phyloP scores from a whole-genome alignment of 2,329 filamentous ascomycete species.

The Didymella sp. region DNA sequence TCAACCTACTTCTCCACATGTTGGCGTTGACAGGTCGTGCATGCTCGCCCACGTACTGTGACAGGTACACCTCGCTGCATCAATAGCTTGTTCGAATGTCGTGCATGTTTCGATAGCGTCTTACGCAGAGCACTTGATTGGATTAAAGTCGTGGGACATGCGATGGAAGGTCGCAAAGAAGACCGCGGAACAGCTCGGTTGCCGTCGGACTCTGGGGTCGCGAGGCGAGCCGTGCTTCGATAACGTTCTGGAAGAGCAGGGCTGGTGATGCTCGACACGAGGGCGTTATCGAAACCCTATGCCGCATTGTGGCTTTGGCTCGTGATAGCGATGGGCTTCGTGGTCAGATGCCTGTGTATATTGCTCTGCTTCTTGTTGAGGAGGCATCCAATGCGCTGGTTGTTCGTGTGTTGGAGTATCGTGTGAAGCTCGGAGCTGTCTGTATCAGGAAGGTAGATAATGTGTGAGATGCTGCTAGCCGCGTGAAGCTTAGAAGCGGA shows the following conservation, averaged over 20 bases:
- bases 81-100: constrained; percentile 29
- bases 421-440: constrained; percentile 14
- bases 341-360: constrained; percentile 8
- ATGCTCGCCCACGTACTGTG: constrained; percentile 17
- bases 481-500: constrained; percentile 11
- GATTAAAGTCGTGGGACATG: constrained; percentile 29
- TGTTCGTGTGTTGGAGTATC: constrained; percentile 5
- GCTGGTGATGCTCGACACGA: constrained; percentile 6
- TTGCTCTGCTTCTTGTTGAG: constrained; percentile 19
- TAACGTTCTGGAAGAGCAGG: constrained; percentile 26
- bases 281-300: constrained; percentile 8
- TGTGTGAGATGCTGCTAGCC: constrained; percentile 9
- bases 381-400: not conserved
- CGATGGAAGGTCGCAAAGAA: constrained; percentile 31
- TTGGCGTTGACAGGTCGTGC: constrained; percentile 8
- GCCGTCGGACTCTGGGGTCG: constrained; percentile 21
- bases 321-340: constrained; percentile 4
- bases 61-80: constrained; percentile 26
- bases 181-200: constrained; percentile 31
- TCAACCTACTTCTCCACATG: constrained; percentile 5
- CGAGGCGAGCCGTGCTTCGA: constrained; percentile 29
- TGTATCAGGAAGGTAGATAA: constrained; percentile 16
- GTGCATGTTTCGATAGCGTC: constrained; percentile 20
- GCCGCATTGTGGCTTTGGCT: constrained; percentile 6
- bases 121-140: constrained; percentile 7